Conservation (phyloP, 1,284 basidiomycete genomes). For the Apiotrichum veenhuisii region DNA sequence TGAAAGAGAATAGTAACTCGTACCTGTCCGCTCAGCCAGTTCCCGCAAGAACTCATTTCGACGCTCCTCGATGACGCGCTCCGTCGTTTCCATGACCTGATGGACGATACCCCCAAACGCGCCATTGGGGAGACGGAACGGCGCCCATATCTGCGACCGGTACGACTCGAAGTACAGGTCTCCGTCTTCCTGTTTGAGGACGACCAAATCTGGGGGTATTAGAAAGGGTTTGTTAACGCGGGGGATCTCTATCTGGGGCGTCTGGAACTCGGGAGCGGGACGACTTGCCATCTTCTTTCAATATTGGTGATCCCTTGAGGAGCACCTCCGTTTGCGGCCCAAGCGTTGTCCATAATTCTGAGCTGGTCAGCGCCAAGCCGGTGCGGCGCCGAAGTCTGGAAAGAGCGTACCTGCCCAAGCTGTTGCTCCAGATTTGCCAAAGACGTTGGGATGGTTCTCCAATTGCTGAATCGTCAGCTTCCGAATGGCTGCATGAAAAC, state of each 20-base stretch:
- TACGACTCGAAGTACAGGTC: conserved; percentile 24
- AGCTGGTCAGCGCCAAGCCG: no score
- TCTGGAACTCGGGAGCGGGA: background rate
- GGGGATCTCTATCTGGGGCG: no score
- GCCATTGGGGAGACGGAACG: conserved; percentile 37
- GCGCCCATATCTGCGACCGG: conserved; percentile 42
- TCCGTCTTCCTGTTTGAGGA: background rate
- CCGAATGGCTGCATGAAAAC: background rate
- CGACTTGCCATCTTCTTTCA: conserved; percentile 40
- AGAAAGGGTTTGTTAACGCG: no score
- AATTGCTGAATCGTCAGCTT: conserved; percentile 5
- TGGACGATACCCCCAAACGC: conserved; percentile 41
- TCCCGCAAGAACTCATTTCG: conserved; percentile 31
- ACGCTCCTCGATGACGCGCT: conserved; percentile 34
- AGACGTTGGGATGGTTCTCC: conserved; percentile 41
- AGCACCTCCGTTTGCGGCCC: conserved; percentile 44
- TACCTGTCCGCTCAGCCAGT: conserved; percentile 45
- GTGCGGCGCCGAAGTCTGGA: no score
- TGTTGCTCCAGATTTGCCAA: conserved; percentile 39
- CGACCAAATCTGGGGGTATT: conserved; percentile 28
- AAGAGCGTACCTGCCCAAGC: conserved; percentile 40
- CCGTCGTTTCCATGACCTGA: conserved; percentile 35
- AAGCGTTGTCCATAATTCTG: conserved; percentile 40
- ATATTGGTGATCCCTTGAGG: conserved; percentile 36
- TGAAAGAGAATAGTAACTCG: conserved; percentile 13